Evolutionary conservation across 306 rosid genomes (phyloP).

Genomic region (Herpetospermum pedunculosum): DNA sequence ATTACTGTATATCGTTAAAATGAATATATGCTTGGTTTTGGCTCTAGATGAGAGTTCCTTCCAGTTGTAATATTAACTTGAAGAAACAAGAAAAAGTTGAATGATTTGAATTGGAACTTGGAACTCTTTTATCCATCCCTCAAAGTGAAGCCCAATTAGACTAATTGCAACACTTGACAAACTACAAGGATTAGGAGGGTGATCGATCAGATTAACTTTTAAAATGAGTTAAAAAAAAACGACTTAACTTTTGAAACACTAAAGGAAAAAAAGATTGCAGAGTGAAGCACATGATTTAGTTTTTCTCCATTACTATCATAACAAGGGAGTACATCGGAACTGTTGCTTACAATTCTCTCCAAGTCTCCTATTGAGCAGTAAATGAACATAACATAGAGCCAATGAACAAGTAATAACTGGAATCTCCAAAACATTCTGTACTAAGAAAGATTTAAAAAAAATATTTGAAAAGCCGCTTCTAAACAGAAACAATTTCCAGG

Average conservation of each 20-base stretch:
- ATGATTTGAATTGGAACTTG: neutral
- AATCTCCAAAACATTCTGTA: neutral
- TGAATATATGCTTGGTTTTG: neutral
- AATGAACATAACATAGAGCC: neutral
- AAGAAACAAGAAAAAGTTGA: neutral
- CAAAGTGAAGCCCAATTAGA: too few relatives aligned
- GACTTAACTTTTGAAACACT: too few relatives aligned
- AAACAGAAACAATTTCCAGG: neutral
- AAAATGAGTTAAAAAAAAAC: too few relatives aligned
- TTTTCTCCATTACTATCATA: conserved; percentile 3
- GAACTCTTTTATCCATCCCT: too few relatives aligned
- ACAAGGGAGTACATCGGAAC: neutral
- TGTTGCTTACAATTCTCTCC: conserved; percentile 5
- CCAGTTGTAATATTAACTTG: neutral
- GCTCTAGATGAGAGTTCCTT: neutral
- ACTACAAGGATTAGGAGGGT: too few relatives aligned
- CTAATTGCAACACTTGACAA: too few relatives aligned
- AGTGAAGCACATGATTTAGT: neutral
- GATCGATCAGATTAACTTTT: too few relatives aligned
- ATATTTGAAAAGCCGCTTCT: neutral
- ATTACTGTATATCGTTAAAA: neutral
- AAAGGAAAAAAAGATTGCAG: too few relatives aligned
- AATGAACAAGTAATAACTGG: conserved; percentile 6
- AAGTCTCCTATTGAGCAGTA: conserved; percentile 1
- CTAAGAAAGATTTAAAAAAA: neutral